phyloP scores from a whole-genome alignment of 208 protist genomes.

The Trypanosoma melophagium region DNA sequence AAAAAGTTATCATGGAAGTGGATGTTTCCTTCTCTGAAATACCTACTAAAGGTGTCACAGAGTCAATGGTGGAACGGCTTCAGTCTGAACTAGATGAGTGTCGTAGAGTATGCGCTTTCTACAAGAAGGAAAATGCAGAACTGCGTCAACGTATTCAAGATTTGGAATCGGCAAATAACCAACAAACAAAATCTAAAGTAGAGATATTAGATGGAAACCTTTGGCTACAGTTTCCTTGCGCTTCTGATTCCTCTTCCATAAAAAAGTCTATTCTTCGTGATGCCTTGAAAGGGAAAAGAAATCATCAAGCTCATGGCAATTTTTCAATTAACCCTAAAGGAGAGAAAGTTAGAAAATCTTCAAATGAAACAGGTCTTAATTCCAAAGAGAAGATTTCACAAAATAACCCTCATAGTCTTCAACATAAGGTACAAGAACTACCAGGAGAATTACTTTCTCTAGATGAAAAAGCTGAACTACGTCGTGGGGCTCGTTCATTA shows the following conservation, averaged over 20 bases:
- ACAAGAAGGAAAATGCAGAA: conserved; percentile 18
- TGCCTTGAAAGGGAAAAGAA: not conserved
- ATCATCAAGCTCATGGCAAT: no score
- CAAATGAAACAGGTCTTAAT: not conserved
- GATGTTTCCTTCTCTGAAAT: not conserved
- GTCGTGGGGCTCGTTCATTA: conserved; percentile 13
- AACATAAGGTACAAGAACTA: not conserved
- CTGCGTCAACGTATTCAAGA: conserved; percentile 13
- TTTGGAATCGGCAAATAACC: conserved; percentile 5
- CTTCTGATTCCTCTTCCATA: not conserved
- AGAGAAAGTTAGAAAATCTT: not conserved
- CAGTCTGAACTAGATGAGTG: conserved; percentile 15
- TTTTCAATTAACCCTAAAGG: not conserved
- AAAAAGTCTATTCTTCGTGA: not conserved
- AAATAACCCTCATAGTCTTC: not conserved
- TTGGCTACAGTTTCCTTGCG: not conserved
- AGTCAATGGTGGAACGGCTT: conserved; percentile 4
- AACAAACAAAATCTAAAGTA: conserved; percentile 3
- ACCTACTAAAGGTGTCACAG: not conserved
- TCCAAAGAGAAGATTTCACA: not conserved
- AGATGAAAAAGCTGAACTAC: conserved; percentile 11
- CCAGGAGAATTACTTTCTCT: not conserved
- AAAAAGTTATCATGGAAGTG: not conserved
- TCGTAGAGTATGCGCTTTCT: conserved; percentile 13
- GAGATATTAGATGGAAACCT: conserved; percentile 5